phyloP scores from a whole-genome alignment of 176 grass and related monocot genomes.

The Carex scoparia region DNA sequence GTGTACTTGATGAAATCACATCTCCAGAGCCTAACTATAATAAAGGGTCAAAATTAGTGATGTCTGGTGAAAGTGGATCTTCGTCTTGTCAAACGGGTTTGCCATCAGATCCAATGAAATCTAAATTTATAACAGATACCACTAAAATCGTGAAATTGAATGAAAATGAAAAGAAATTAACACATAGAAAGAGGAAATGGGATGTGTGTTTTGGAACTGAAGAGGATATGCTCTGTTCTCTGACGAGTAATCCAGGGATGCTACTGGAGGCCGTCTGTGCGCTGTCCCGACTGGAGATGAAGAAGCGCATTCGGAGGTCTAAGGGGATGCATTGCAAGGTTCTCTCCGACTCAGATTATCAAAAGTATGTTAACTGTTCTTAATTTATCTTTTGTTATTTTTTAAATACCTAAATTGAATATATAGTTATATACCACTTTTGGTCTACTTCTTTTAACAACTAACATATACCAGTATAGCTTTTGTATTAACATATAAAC shows the following conservation, averaged over 20 bases:
- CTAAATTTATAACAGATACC: not conserved
- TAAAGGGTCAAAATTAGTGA: not conserved
- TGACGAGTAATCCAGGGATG: not conserved
- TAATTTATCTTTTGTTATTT: not conserved
- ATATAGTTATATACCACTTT: not conserved
- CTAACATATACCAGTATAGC: not conserved
- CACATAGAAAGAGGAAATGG: constrained; percentile 3
- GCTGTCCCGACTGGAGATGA: not conserved
- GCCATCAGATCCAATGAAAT: not conserved
- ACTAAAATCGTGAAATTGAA: not conserved
- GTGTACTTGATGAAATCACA: not conserved
- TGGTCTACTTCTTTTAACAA: not conserved
- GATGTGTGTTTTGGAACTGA: not conserved
- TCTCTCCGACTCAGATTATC: not conserved
- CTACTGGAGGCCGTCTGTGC: constrained; percentile 20
- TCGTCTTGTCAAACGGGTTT: not conserved
- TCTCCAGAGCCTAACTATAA: not conserved
- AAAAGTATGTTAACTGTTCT: not conserved
- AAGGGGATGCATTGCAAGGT: not conserved
- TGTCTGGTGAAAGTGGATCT: not conserved
- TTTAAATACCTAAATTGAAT: not conserved
- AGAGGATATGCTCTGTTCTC: constrained; percentile 1
- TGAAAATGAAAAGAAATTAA: not conserved
- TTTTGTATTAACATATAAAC: not conserved
- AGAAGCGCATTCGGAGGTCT: not conserved